Evolutionary conservation across 2,329 filamentous ascomycete species (phyloP), one percentile per base, ranked within the genome.

Genomic region (Hypoxylon sp.): DNA sequence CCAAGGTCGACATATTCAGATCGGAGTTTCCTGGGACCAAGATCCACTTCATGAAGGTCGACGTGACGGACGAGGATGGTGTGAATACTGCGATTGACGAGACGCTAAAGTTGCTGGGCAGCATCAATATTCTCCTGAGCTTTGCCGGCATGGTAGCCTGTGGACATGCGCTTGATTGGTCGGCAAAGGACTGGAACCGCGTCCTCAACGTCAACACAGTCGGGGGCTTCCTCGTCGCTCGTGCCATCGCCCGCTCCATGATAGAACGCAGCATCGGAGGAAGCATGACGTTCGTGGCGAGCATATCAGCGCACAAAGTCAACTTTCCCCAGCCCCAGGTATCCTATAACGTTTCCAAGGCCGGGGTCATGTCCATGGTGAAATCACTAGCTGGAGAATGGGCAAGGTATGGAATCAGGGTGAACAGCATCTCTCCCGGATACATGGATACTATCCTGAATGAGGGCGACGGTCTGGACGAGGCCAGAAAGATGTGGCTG

Each of bases 391-490:
- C 89, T 0, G 88, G 86, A 0, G 90, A 93, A 72, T 92, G 89
- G 89, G 87, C 86, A 1, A 74, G 78, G 1, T 81, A 88, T 69
- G 89, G 90, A 0, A 90, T 93, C 58, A 75, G 87, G 2, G 86
- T 89, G 4, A 92, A 93, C 65, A 84, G 79, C 15, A 79, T 93
- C 40, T 86, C 81, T 33, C 90, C 90, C 0, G 89, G 89, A 0
- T 92, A 92, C 66, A 91, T 92, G 85, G 88, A 91, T 67, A 91
- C 88, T 0, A 83, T 90, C 10, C 73, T 92, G 43, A 92, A 91
- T 67, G 86, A 86, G 57, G 87, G 87, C 0, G 79, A 82, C 6
- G 83, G 83, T 0, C 70, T 90, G 42, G 78, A 78, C 9, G 77
- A 78, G 31, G 80, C 81, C 31, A 77, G 83, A 55, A 74, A 75